phyloP scores from a whole-genome alignment of 805 yeast species.

The Lipomyces chichibuensis region DNA sequence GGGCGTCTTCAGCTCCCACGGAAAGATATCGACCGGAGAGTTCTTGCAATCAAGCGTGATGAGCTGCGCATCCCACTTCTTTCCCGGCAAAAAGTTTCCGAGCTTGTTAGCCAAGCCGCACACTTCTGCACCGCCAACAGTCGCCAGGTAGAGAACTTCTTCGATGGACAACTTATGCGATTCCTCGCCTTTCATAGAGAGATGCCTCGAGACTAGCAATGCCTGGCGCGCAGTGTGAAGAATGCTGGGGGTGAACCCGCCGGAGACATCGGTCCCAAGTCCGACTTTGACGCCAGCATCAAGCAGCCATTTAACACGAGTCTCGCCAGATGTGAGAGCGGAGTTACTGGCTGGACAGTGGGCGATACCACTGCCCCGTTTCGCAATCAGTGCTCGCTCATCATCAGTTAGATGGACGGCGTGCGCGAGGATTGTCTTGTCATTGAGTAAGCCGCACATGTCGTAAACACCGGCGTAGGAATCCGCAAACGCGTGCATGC shows the following conservation, averaged over 20 bases:
- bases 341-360: conserved; percentile 95
- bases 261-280: conserved; percentile 79
- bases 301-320: conserved; percentile 72
- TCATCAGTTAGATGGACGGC: conserved; percentile 72
- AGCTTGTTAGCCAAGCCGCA: conserved; percentile 58
- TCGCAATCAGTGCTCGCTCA: conserved; percentile 63
- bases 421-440: conserved; percentile 82
- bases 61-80: conserved; percentile 81
- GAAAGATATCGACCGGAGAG: conserved; percentile 74
- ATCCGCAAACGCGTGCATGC: conserved; percentile 69
- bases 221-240: conserved; percentile 71
- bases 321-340: conserved; percentile 86
- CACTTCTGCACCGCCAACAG: conserved; percentile 87
- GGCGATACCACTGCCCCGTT: conserved; percentile 68
- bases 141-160: conserved; percentile 80
- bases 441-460: conserved; percentile 59
- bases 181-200: conserved; percentile 59
- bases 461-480: conserved; percentile 80
- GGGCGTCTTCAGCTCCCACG: conserved; percentile 56
- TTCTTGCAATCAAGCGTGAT: conserved; percentile 57
- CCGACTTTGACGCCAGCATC: conserved; percentile 72
- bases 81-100: conserved; percentile 78
- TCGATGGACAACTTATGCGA: conserved; percentile 58
- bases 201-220: conserved; percentile 67
- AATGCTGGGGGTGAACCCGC: conserved; percentile 71